Conservation (phyloP, 2,329 filamentous ascomycete genomes). For the Cercospora sp. region DNA sequence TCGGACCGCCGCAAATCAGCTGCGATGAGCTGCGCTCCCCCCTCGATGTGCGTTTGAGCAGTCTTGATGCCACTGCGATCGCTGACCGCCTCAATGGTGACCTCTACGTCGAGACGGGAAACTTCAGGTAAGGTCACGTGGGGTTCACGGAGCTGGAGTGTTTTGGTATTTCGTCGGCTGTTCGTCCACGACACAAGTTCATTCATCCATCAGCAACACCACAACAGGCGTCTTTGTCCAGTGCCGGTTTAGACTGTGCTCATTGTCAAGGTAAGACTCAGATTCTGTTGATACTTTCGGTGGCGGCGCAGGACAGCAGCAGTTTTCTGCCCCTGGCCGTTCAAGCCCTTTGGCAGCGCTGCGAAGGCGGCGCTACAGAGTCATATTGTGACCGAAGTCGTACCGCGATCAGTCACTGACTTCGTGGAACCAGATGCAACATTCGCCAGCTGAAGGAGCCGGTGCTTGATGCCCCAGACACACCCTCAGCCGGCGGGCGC, state of each 20-base stretch:
- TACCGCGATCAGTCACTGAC: not conserved
- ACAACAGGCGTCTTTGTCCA: too few relatives aligned
- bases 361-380: not conserved
- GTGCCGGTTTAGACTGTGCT: not conserved
- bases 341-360: not conserved
- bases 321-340: not conserved
- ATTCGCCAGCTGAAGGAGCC: too few relatives aligned
- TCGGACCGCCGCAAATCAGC: not conserved
- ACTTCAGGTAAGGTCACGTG: not conserved
- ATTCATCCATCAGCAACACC: not conserved
- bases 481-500: too few relatives aligned
- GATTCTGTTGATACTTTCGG: not conserved
- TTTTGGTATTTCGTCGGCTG: not conserved
- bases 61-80: not conserved
- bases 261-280: not conserved
- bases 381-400: not conserved
- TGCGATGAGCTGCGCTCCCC: not conserved
- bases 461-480: too few relatives aligned
- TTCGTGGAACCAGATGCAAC: not conserved
- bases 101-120: not conserved
- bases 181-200: not conserved
- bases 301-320: not conserved
- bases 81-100: not conserved
- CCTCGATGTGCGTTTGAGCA: not conserved
- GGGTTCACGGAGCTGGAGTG: not conserved